Conservation (phyloP, 768 basidiomycete genomes). For the Trametes sanguinea region DNA sequence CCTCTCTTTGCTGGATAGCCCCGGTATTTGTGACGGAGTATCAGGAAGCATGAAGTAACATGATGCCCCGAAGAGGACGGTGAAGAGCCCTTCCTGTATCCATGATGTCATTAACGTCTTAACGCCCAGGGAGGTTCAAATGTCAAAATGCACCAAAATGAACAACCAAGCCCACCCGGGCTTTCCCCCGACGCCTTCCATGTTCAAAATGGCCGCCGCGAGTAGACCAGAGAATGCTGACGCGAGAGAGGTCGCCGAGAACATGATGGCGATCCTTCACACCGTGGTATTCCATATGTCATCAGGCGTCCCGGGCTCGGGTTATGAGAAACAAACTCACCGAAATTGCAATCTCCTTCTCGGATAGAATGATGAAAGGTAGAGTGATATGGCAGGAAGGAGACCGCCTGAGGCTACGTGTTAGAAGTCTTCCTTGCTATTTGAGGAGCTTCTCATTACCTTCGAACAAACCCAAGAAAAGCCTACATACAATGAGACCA, state of each 20-base stretch:
- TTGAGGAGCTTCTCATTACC: slow-evolving; percentile 40
- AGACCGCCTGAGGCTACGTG: slow-evolving; percentile 39
- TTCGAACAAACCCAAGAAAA: slow-evolving; percentile 57
- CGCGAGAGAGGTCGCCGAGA: slow-evolving; percentile 47
- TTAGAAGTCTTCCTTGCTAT: slow-evolving; percentile 12
- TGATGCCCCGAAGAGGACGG: slow-evolving; percentile 53
- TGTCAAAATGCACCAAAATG: slow-evolving; percentile 44
- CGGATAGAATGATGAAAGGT: slow-evolving; percentile 34
- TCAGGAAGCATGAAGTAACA: slow-evolving; percentile 52
- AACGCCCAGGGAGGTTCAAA: too few species aligned
- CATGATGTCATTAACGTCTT: too few species aligned
- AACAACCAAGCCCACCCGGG: slow-evolving; percentile 72
- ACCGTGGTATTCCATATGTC: slow-evolving; percentile 29
- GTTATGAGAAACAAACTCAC: slow-evolving; percentile 15
- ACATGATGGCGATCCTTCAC: slow-evolving; percentile 40
- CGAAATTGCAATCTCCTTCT: slow-evolving; percentile 33
- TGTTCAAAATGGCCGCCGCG: slow-evolving; percentile 58
- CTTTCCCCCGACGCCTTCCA: slow-evolving; percentile 53
- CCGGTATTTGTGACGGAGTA: background rate
- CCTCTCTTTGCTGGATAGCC: slow-evolving; percentile 11
- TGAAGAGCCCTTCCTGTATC: slow-evolving; percentile 59
- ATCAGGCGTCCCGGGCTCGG: slow-evolving; percentile 19
- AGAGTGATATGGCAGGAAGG: slow-evolving; percentile 40
- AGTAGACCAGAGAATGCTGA: slow-evolving; percentile 67
- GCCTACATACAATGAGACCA: slow-evolving; percentile 54